Evolutionary conservation across 169 alveolate species (phyloP), one percentile per base, ranked within the genome.

Genomic region (Plasmodium chabaudi): DNA sequence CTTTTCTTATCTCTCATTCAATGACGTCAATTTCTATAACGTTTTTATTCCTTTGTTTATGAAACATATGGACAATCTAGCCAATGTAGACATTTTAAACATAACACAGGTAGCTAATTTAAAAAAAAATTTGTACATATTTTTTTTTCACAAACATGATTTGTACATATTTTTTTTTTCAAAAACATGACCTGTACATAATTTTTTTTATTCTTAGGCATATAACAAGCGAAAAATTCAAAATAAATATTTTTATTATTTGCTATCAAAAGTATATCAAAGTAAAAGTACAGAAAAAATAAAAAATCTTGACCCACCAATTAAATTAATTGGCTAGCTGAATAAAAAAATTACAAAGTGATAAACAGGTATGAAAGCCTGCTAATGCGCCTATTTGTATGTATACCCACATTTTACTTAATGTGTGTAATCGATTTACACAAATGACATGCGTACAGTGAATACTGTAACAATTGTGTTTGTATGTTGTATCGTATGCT

Each of bases 221-320:
- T 82, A 53, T 34, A 82, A 82, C 65, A 67, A 68, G 19, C 90
- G 68, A 44, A 82, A 82, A 59, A 82, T 82, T 17, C 57, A 51
- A 39, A 82, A 82, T 47, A 82, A 82, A 27, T 82, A 82, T 39
- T 82, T 82, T 59, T 82, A 67, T 44, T 82, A 82, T 64, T 42
- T 82, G 84, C 71, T 82, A 10, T 70, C 77, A 27, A 82, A 82
- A 70, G 84, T 55, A 27, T 82, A 82, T 57, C 90, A 82, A 70
- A 34, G 61, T 47, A 57, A 67, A 47, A 55, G 42, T 34, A n/a
- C 69, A 0, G 51, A 47, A 17, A 63, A 67, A 55, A 25, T 7
- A n/a, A 67, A 67, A 12, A 67, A 39, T 34, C 59, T 72, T 0
- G 57, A 47, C n/a, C 65, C 9, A 19, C 21, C 67, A 56, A 25